Conservation (phyloP, 2,329 filamentous ascomycete species). For the Macrophomina phaseolina region DNA sequence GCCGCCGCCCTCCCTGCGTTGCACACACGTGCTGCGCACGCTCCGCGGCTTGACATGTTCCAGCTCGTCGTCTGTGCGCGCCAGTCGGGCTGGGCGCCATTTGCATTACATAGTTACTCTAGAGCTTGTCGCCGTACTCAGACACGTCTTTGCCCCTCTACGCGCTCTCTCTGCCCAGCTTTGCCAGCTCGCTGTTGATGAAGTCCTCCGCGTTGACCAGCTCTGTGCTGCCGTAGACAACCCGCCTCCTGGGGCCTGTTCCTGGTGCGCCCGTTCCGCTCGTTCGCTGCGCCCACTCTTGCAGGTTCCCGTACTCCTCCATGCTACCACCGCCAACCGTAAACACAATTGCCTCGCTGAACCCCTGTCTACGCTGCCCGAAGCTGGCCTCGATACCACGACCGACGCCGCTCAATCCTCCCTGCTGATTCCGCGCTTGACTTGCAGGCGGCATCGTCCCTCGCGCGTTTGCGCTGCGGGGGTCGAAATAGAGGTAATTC, state of each 20-base stretch:
- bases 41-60: neutral
- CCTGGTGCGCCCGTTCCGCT: conserved; percentile 59
- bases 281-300: conserved; percentile 90
- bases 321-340: conserved; percentile 93
- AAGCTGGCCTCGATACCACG: conserved; percentile 80
- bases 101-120: conserved; percentile 14
- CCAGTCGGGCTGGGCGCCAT: neutral
- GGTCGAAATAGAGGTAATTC: conserved; percentile 96
- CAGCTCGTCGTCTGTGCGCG: conserved; percentile 1
- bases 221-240: conserved; percentile 94
- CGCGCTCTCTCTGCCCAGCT: conserved; percentile 62
- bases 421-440: conserved; percentile 50
- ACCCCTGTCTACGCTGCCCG: conserved; percentile 87
- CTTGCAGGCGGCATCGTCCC: conserved; percentile 88
- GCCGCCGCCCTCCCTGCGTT: conserved; percentile 8
- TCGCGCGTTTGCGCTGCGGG: conserved; percentile 87
- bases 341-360: conserved; percentile 90
- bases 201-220: conserved; percentile 68
- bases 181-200: conserved; percentile 61
- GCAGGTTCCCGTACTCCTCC: conserved; percentile 97
- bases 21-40: neutral
- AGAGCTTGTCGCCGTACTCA: conserved; percentile 1
- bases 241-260: conserved; percentile 70
- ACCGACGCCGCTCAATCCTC: conserved; percentile 52
- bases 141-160: conserved; percentile 29